phyloP scores from a whole-genome alignment of 2,329 filamentous ascomycete genomes.

The Nothopassalora personata region DNA sequence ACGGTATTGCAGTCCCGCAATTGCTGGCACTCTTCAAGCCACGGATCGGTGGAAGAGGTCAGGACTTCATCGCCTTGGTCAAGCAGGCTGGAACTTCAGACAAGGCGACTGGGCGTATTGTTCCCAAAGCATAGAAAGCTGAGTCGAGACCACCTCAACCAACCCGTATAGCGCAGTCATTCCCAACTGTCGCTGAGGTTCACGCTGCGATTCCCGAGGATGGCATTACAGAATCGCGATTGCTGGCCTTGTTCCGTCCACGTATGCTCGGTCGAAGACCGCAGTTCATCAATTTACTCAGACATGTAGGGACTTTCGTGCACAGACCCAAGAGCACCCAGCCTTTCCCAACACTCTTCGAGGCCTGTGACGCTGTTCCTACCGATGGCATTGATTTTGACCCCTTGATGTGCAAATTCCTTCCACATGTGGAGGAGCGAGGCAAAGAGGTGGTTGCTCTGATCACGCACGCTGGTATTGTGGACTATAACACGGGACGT shows the following conservation, averaged over 20 bases:
- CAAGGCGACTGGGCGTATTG: slow-evolving; percentile 21
- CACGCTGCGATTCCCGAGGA: slow-evolving; percentile 38
- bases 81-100: slow-evolving; percentile 33
- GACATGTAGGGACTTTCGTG: no score
- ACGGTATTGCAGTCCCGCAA: slow-evolving; percentile 40
- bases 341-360: no score
- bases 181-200: slow-evolving; percentile 32
- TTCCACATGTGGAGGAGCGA: background rate
- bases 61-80: slow-evolving; percentile 42
- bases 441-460: slow-evolving; percentile 35
- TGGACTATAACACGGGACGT: no score
- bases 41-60: slow-evolving; percentile 35
- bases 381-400: no score
- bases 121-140: slow-evolving; percentile 17
- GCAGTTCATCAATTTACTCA: no score
- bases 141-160: background rate
- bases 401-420: no score
- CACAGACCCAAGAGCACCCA: no score
- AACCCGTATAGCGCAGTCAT: background rate
- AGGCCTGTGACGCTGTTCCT: no score
- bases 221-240: slow-evolving; percentile 20
- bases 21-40: slow-evolving; percentile 40
- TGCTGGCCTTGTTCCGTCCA: no score
- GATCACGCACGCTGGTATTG: slow-evolving; percentile 32
- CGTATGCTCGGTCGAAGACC: no score